Percentiles rank a stretch among this genome's conserved stretches.
Evolutionary conservation across 2,329 filamentous ascomycete genomes (phyloP).

Genomic region (Blumeria graminis): DNA sequence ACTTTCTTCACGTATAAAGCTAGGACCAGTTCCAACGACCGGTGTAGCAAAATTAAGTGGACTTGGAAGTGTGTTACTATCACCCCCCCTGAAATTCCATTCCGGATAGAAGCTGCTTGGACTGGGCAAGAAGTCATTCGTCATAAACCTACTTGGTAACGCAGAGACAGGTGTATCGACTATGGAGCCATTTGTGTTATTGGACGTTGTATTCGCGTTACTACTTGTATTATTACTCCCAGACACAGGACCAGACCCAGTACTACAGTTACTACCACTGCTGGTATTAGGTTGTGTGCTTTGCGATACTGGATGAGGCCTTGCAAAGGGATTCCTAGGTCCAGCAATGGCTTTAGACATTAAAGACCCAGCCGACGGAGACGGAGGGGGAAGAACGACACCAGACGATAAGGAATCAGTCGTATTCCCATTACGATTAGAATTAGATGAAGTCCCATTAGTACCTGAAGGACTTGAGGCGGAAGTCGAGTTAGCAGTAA

Average conservation of each 20-base stretch:
- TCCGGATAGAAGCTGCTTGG: constrained; percentile 84
- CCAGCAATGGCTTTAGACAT: constrained; percentile 79
- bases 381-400: constrained; percentile 76
- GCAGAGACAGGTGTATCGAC: constrained; percentile 83
- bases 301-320: constrained; percentile 48
- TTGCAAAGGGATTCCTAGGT: constrained; percentile 84
- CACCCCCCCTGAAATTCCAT: constrained; percentile 50
- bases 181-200: constrained; percentile 10
- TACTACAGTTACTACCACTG: constrained; percentile 31
- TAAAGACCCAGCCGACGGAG: constrained; percentile 47
- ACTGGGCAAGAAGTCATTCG: constrained; percentile 66
- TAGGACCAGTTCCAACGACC: constrained; percentile 33
- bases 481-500: constrained; percentile 46
- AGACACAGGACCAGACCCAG: constrained; percentile 15
- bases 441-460: constrained; percentile 8
- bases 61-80: constrained; percentile 73
- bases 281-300: constrained; percentile 13
- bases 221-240: background rate
- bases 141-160: constrained; percentile 74
- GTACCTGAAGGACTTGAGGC: constrained; percentile 11
- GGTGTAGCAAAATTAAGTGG: constrained; percentile 86
- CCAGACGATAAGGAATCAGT: constrained; percentile 30
- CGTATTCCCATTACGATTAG: constrained; percentile 15
- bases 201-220: background rate
- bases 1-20: constrained; percentile 34